phyloP scores from a whole-genome alignment of 495 filamentous ascomycete genomes.

The Neurospora sp. region DNA sequence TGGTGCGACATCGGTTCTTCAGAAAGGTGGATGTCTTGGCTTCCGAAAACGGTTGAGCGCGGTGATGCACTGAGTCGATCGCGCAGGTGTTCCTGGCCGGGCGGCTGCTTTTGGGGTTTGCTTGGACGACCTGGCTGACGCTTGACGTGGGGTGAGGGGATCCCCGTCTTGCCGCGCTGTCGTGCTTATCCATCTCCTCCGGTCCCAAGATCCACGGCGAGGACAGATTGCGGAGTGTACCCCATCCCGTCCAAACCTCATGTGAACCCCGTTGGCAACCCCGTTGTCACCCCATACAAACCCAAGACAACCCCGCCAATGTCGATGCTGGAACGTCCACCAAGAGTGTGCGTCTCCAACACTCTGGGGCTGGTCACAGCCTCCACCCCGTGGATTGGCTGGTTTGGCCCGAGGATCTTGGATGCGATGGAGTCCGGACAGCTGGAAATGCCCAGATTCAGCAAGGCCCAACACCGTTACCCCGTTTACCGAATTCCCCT shows the following conservation, averaged over 20 bases:
- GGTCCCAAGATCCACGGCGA: background rate
- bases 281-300: background rate
- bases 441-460: slow-evolving; percentile 1
- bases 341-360: background rate
- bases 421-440: slow-evolving; percentile 8
- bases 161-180: background rate
- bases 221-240: background rate
- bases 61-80: background rate
- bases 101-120: background rate
- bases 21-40: background rate
- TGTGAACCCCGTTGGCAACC: background rate
- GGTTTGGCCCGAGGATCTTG: slow-evolving; percentile 7
- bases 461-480: background rate
- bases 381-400: background rate
- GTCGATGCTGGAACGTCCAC: background rate
- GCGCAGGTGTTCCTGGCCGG: background rate
- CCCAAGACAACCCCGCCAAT: background rate
- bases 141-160: background rate
- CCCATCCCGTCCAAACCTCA: background rate
- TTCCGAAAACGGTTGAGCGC: background rate
- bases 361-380: background rate
- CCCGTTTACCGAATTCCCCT: background rate
- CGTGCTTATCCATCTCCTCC: background rate
- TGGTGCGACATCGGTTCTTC: background rate
- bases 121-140: background rate